A percentile compares a stretch with the other conserved stretches of the same genome.
These are phyloP conservation scores for Quercus agrifolia DNA, from an alignment of 306 rosid genomes.

Conservation along the genomic window DNA sequence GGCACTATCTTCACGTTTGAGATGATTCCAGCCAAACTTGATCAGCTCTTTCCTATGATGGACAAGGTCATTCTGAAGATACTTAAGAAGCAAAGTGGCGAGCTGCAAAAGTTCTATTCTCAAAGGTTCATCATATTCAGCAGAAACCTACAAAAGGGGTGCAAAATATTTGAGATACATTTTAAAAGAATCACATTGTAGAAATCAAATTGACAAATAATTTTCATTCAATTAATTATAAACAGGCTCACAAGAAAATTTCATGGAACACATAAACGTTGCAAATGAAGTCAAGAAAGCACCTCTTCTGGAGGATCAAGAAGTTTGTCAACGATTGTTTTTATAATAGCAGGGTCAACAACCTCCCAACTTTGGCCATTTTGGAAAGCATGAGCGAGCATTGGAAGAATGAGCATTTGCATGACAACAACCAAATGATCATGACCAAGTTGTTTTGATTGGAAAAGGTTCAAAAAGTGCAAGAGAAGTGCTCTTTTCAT, in stretches of 20 bases:
- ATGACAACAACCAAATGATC: constrained; percentile 94
- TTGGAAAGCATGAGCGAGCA: constrained; percentile 99
- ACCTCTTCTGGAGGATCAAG: constrained; percentile 99
- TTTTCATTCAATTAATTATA: neutral
- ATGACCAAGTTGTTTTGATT: constrained; percentile 78
- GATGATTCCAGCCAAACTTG: constrained; percentile 99
- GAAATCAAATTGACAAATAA: neutral
- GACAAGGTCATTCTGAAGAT: constrained; percentile 95
- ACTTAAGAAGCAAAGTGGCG: constrained; percentile 93
- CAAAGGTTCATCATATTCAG: constrained; percentile 94
- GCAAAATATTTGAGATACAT: constrained; percentile 17
- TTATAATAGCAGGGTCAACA: constrained; percentile 77
- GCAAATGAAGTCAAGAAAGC: constrained; percentile 9
- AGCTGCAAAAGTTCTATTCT: constrained; percentile 96
- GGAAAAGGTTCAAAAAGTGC: constrained; percentile 87
- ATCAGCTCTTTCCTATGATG: constrained; percentile 96
- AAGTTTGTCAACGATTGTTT: constrained; percentile 97
- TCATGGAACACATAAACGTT: neutral
- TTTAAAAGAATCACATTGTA: neutral
- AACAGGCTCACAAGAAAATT: neutral
- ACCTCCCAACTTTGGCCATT: constrained; percentile 98
- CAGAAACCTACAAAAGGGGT: constrained; percentile 73
- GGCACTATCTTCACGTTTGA: constrained; percentile 98
- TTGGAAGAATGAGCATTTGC: constrained; percentile 99
- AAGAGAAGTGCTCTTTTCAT: constrained; percentile 75